Conservation (phyloP, 2,329 filamentous ascomycete genomes). For the Dothideomycetes sp. region DNA sequence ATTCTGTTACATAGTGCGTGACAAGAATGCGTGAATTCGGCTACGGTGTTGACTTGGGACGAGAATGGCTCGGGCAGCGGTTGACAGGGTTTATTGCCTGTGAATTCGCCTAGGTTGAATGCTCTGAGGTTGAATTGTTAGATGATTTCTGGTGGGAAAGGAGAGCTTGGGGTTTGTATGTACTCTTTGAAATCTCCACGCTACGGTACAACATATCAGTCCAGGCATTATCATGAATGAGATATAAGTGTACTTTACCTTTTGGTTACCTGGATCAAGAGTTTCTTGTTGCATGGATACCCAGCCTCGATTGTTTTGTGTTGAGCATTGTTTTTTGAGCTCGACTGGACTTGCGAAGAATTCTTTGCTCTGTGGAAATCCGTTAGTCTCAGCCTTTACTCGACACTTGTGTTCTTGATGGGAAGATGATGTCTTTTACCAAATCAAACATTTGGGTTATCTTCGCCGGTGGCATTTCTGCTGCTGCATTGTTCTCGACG, state of each 20-base stretch:
- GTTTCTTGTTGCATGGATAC: conserved; percentile 79
- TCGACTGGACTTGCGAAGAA: conserved; percentile 63
- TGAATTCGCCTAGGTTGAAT: conserved; percentile 83
- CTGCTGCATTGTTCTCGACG: conserved; percentile 61
- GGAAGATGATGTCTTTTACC: conserved; percentile 38
- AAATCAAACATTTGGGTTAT: conserved; percentile 66
- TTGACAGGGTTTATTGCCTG: conserved; percentile 58
- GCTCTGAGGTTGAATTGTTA: no score
- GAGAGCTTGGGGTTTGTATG: conserved; percentile 14
- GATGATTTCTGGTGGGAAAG: no score
- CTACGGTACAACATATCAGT: no score
- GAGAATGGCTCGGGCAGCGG: conserved; percentile 60
- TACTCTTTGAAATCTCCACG: conserved; percentile 84
- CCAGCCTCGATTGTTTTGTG: conserved; percentile 74
- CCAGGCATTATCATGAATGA: no score
- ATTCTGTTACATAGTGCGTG: conserved; percentile 63
- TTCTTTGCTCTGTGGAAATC: conserved; percentile 27
- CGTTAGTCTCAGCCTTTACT: not conserved
- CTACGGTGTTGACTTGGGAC: conserved; percentile 51
- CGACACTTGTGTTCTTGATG: not conserved
- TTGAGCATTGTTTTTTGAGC: conserved; percentile 66
- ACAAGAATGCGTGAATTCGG: conserved; percentile 60
- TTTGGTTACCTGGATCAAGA: conserved; percentile 73
- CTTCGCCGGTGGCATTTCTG: conserved; percentile 50
- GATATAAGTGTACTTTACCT: conserved; percentile 52